phyloP scores from a whole-genome alignment of 805 yeast genomes.

The Wickerhamiella alocasiicola region DNA sequence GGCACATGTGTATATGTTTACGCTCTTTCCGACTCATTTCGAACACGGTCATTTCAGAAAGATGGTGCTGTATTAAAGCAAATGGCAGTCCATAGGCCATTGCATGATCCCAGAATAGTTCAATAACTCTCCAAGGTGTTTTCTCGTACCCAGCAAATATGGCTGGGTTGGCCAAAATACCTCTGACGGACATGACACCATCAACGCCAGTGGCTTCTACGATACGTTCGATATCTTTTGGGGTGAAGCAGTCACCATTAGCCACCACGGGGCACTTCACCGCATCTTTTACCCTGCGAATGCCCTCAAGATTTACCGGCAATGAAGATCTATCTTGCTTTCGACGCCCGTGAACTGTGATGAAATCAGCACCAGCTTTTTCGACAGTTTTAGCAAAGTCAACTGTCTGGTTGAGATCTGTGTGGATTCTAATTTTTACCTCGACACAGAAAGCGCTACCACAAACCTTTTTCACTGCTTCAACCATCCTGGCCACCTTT shows the following conservation, averaged over 20 bases:
- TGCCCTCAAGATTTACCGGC: conserved; percentile 77
- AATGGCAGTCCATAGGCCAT: conserved; percentile 76
- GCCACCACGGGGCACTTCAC: conserved; percentile 73
- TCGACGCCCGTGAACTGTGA: conserved; percentile 90
- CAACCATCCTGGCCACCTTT: conserved; percentile 69
- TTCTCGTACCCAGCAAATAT: conserved; percentile 58
- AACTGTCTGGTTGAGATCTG: conserved; percentile 58
- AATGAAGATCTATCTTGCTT: conserved; percentile 70
- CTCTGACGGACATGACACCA: conserved; percentile 95
- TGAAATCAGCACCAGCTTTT: conserved; percentile 80
- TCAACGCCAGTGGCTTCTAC: conserved; percentile 59
- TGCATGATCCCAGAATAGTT: conserved; percentile 65
- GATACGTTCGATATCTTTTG: conserved; percentile 53
- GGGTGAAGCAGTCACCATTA: conserved; percentile 82
- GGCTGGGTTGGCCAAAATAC: conserved; percentile 76
- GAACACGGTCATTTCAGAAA: conserved; percentile 69
- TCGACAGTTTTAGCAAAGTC: conserved; percentile 63
- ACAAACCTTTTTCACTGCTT: conserved; percentile 62
- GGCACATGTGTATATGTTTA: conserved; percentile 52
- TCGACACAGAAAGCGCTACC: conserved; percentile 68
- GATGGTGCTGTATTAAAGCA: conserved; percentile 73
- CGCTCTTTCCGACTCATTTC: conserved; percentile 38
- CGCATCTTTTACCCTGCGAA: conserved; percentile 46
- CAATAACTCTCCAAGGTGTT: conserved; percentile 89
- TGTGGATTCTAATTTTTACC: conserved; percentile 83